These are phyloP conservation scores for Mycena leptocephala DNA, from an alignment of 768 basidiomycete species.

Conservation along the genomic window DNA sequence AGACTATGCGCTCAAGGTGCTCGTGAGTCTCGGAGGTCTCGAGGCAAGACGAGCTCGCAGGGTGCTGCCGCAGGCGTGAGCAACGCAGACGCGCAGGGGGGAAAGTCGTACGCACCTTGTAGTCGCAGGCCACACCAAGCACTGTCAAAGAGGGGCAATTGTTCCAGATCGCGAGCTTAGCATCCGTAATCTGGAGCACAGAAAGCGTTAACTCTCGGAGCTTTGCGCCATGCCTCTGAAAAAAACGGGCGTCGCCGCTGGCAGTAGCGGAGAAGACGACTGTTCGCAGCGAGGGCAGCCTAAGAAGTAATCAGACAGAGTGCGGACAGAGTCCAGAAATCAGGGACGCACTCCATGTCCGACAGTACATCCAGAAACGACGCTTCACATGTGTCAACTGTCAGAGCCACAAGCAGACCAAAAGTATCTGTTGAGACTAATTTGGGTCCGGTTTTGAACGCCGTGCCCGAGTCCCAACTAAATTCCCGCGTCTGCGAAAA, in stretches of 20 bases:
- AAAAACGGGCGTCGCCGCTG: neutral
- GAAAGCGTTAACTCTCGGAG: no score
- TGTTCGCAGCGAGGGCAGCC: neutral
- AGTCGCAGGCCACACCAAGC: no score
- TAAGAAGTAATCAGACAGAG: neutral
- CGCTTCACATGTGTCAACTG: neutral
- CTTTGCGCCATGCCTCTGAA: no score
- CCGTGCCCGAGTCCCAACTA: neutral
- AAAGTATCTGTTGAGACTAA: neutral
- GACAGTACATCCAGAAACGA: slow-evolving; percentile 13
- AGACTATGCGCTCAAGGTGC: slow-evolving; percentile 12
- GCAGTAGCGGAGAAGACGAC: neutral
- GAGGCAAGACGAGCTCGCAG: neutral
- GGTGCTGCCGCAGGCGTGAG: neutral
- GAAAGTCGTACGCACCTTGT: no score
- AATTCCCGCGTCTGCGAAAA: neutral
- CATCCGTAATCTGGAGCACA: no score
- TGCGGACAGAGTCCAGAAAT: neutral
- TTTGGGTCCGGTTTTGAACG: neutral
- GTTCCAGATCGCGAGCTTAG: no score
- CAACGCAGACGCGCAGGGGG: no score
- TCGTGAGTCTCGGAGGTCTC: neutral
- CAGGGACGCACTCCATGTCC: slow-evolving; percentile 10
- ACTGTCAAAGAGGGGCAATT: no score
- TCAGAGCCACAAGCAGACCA: neutral